phyloP scores from a whole-genome alignment of 1,139 yeast species.

The Blastobotrys illinoisensis region DNA sequence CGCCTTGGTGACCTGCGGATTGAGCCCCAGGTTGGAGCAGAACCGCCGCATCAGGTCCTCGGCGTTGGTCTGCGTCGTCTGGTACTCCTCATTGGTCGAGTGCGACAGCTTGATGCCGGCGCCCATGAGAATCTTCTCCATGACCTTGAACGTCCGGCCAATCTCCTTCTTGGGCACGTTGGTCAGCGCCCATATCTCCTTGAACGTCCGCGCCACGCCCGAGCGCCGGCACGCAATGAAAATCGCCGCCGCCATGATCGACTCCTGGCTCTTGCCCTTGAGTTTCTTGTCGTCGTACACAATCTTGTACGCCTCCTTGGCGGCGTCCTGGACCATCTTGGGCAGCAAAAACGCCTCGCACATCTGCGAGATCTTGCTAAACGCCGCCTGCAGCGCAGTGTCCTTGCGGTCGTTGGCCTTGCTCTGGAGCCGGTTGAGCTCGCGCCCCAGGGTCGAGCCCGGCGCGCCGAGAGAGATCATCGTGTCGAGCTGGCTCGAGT shows the following conservation, averaged over 20 bases:
- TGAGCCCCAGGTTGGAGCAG: conserved; percentile 89
- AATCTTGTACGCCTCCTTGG: conserved; percentile 90
- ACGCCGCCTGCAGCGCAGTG: conserved; percentile 82
- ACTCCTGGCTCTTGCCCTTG: conserved; percentile 88
- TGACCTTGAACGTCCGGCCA: conserved; percentile 68
- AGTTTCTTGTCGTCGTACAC: conserved; percentile 84
- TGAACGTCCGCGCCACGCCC: conserved; percentile 88
- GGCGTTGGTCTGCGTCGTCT: conserved; percentile 85
- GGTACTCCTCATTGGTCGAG: conserved; percentile 35
- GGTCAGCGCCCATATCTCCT: conserved; percentile 93
- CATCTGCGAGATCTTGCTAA: conserved; percentile 87
- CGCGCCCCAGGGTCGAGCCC: conserved; percentile 68
- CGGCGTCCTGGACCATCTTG: conserved; percentile 92
- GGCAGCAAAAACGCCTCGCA: conserved; percentile 96
- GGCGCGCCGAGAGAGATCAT: conserved; percentile 79
- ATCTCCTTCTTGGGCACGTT: conserved; percentile 92
- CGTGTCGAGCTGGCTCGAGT: conserved; percentile 87
- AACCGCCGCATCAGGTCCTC: conserved; percentile 93
- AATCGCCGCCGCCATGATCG: conserved; percentile 95
- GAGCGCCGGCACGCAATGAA: conserved; percentile 94
- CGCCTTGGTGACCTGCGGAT: conserved; percentile 81
- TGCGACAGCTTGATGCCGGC: conserved; percentile 32
- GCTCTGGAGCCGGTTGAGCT: conserved; percentile 83
- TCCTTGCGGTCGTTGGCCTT: conserved; percentile 83
- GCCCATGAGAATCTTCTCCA: conserved; percentile 57